Evolutionary conservation across 495 filamentous ascomycete species (phyloP), one percentile per base, ranked within the genome.

Genomic region (Pyrenopolyporus hunteri): DNA sequence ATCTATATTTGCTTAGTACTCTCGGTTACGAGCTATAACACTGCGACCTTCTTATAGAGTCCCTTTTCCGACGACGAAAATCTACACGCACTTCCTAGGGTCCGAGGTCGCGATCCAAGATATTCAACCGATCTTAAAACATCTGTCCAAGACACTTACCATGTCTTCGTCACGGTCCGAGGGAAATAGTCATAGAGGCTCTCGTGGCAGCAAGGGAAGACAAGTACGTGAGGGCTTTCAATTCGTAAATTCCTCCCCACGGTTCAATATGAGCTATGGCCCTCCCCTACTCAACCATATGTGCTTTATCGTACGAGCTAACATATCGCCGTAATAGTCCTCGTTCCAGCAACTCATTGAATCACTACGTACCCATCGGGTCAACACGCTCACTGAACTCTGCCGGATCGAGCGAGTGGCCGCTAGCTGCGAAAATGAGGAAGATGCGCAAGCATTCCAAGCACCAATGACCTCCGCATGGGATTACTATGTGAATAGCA

Each of bases 381-480:
- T 90, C 68, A 92, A 90, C 68, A 91, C 89, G 8, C 73, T 92
- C 6, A 87, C 86, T 1, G 89, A 90, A 51, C 79, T 92, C 16
- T 85, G 89, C 63, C 86, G 87, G 6, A 87, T 91, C 66, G 89
- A 92, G 71, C 83, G 84, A 19, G 76, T 84, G 11, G 83, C 88
- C 32, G 80, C 84, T 2, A 67, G 74, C 16, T 74, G 83, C 56
- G 78, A 81, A 33, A 70, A 74, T 29, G 74, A 77, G 8, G 83
- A 86, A 47, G 82, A 90, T 39, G 80, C 79, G 13, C 80, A 82
- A 28, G 74, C 74, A 0, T 81, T 82, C 50, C 78, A 80, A 67
- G 69, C 53, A 0, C 85, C 86, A 7, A 86, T 92, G 85, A 89
- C 87, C 2, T 71, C 78, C 3, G 89, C 89, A 3, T 92, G 89